Percentiles rank a stretch among this genome's conserved stretches.
Evolutionary conservation across 2,329 filamentous ascomycete genomes (phyloP).

Genomic region (Microsporum canis): DNA sequence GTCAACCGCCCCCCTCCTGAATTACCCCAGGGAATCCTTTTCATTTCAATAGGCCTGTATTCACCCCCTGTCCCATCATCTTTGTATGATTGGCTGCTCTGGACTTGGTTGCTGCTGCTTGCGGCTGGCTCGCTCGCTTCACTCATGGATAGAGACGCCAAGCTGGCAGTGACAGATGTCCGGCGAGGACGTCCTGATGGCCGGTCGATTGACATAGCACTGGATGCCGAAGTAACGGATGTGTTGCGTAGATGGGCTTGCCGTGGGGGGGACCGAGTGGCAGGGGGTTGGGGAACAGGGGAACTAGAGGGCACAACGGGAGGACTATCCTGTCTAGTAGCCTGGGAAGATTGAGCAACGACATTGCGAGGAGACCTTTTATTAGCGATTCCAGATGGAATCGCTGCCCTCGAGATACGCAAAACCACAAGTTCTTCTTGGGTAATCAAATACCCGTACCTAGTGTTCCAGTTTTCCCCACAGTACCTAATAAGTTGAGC

Average conservation of each 20-base stretch:
- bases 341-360: background rate
- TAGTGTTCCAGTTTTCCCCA: slow-evolving; percentile 1
- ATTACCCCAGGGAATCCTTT: slow-evolving; percentile 10
- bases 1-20: slow-evolving; percentile 7
- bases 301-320: background rate
- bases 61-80: background rate
- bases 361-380: background rate
- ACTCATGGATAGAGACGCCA: background rate
- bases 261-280: background rate
- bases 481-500: background rate
- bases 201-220: background rate
- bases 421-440: slow-evolving; percentile 8
- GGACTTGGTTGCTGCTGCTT: background rate
- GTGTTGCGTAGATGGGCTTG: background rate
- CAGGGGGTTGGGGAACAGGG: background rate
- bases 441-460: slow-evolving; percentile 11
- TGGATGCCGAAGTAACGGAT: background rate
- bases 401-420: slow-evolving; percentile 4
- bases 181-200: background rate
- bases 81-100: background rate
- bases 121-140: background rate
- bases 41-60: slow-evolving; percentile 10
- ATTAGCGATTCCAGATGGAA: slow-evolving; percentile 7
- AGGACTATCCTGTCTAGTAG: background rate
- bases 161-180: background rate